A percentile compares a stretch with the other conserved stretches of the same genome.
Conservation (phyloP, 306 rosid species). For the Quercus suber region DNA sequence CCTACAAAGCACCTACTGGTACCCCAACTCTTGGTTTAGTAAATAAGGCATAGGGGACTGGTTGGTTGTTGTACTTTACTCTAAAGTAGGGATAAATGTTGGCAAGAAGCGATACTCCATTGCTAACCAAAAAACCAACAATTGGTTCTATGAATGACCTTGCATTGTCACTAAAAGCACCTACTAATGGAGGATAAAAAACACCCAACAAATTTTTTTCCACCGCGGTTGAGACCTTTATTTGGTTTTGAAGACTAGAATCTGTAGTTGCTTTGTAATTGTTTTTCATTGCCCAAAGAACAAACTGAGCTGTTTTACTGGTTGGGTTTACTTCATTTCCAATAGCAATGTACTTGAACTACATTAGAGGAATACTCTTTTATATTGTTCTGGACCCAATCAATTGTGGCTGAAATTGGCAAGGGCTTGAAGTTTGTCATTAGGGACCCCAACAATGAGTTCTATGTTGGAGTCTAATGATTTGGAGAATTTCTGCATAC, state of each 20-base stretch:
- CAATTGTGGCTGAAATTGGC: not conserved
- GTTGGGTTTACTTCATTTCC: constrained; percentile 10
- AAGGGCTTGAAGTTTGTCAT: not conserved
- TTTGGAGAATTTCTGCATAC: not conserved
- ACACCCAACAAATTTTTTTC: not conserved
- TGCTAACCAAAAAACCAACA: not conserved
- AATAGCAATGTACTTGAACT: constrained; percentile 14
- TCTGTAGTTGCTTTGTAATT: constrained; percentile 6
- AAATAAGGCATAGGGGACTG: not conserved
- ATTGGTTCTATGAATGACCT: not conserved
- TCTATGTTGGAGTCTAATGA: not conserved
- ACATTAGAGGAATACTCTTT: not conserved
- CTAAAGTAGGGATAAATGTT: constrained; percentile 20
- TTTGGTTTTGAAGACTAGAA: constrained; percentile 1
- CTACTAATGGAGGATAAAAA: constrained; percentile 24
- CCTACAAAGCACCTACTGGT: too few relatives aligned
- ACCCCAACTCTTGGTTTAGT: not conserved
- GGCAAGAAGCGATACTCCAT: not conserved
- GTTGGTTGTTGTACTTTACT: not conserved
- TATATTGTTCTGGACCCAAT: constrained; percentile 25
- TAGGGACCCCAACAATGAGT: not conserved
- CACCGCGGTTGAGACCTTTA: constrained; percentile 15
- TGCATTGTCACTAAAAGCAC: constrained; percentile 3
- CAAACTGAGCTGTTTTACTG: not conserved
- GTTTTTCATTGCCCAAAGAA: constrained; percentile 7